Conservation (phyloP, 306 rosid genomes). For the Astragalus glycyphyllos region DNA sequence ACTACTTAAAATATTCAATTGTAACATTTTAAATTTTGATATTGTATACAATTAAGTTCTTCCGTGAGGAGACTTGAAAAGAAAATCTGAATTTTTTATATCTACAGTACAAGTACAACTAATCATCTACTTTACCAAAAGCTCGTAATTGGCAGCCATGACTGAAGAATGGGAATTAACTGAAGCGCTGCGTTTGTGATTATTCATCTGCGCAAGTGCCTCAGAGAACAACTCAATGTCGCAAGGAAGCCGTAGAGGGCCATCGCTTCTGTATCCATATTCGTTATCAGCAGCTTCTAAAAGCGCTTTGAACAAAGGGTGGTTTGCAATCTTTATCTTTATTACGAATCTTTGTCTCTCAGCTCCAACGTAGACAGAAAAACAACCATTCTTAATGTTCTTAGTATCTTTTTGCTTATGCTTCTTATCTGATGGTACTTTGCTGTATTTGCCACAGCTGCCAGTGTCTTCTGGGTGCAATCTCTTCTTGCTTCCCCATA, state of each 20-base stretch:
- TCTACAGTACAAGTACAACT: no score
- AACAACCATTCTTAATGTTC: slow-evolving; percentile 49
- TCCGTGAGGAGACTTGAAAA: no score
- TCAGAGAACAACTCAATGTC: slow-evolving; percentile 57
- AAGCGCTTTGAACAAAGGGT: slow-evolving; percentile 61
- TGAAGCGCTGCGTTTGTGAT: no score
- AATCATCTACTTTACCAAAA: no score
- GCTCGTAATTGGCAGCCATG: no score
- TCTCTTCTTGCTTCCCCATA: slow-evolving; percentile 30
- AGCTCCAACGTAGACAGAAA: slow-evolving; percentile 68
- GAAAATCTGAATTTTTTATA: no score
- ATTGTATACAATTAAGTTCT: no score
- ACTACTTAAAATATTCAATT: no score
- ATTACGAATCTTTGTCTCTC: slow-evolving; percentile 59
- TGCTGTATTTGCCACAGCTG: slow-evolving; percentile 12
- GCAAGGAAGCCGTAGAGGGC: slow-evolving; percentile 81
- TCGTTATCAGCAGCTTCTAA: slow-evolving; percentile 72
- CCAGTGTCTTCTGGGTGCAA: background rate
- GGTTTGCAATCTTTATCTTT: slow-evolving; percentile 57
- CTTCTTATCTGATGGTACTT: background rate
- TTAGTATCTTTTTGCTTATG: background rate
- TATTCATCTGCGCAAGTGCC: slow-evolving; percentile 46
- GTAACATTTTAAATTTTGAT: no score
- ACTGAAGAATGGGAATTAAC: no score
- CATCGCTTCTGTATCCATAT: slow-evolving; percentile 61